Evolutionary conservation across 148 eudicot species (phyloP), one percentile per base, ranked within the genome.

Genomic region (Cornus controversa): DNA sequence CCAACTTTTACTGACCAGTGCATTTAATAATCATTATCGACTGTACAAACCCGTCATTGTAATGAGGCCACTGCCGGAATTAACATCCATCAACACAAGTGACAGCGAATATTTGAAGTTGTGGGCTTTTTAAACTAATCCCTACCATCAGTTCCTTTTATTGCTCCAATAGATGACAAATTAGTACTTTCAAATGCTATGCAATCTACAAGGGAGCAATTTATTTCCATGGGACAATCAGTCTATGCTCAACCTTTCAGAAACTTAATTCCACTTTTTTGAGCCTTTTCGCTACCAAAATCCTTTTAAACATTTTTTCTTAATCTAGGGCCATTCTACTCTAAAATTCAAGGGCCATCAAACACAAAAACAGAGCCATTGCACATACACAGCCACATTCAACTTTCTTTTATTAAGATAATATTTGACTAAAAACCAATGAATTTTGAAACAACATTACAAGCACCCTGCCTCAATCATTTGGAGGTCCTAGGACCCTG

Each of bases 231-330:
- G 29, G 11, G 18, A 47, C 36, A 24, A 66, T 24, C 25, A 26
- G 26, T 40, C 26, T n/a, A 40, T 13, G 34, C 47, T 34, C 36
- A 62, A 63, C 11, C 16, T 16, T 62, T 13, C 68, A 24, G 29
- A 74, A 23, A 50, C 47, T 62, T 74, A 74, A 60, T 60, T 25
- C 28, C 29, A 58, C 25, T 10, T 73, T 74, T 57, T 62, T 24
- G 20, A 73, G 34, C 25, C 15, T 58, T 73, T 73, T 34, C 11
- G 9, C 22, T 15, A n/a, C 26, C 31, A 74, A 13, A 34, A 6
- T 34, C 34, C 22, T 20, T 71, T 8, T n/a, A 1, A 6, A 7
- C 64, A 60, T 14, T 18, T 60, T 60, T 18, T 18, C 64, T 60
- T 22, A 3, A 18, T 22, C 23, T 20, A 22, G 64, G 8, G 24